These are phyloP conservation scores for Silene conica DNA, from an alignment of 148 eudicot genomes.

Conservation along the genomic window DNA sequence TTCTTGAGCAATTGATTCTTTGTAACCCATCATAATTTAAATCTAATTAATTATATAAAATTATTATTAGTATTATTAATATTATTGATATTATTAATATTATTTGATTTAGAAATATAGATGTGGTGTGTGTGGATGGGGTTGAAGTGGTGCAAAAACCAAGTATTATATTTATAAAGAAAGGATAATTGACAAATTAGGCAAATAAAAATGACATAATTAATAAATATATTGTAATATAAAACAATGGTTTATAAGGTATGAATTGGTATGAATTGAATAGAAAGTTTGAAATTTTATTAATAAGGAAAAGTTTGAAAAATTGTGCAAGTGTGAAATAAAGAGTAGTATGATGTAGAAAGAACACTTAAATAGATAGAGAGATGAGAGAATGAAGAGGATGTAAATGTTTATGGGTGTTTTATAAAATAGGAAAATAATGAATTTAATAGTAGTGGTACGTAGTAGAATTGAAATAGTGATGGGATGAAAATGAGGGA, in stretches of 20 bases:
- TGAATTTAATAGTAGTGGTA: conserved; percentile 16
- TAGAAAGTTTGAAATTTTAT: background rate
- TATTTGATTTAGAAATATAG: background rate
- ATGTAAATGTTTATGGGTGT: conserved; percentile 17
- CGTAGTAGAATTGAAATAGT: background rate
- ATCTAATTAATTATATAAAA: conserved; percentile 16
- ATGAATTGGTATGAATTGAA: background rate
- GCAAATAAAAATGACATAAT: background rate
- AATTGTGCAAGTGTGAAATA: conserved; percentile 22
- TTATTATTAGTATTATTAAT: background rate
- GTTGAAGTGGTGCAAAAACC: conserved; percentile 19
- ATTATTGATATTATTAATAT: background rate
- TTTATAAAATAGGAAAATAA: conserved; percentile 18
- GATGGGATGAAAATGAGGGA: too few species aligned
- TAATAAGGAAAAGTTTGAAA: conserved; percentile 7
- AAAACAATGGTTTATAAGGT: conserved; percentile 1
- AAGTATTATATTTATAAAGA: background rate
- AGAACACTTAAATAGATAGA: conserved; percentile 23
- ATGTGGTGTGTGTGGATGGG: conserved; percentile 12
- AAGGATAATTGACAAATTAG: background rate
- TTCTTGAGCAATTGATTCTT: conserved; percentile 32
- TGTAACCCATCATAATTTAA: conserved; percentile 41
- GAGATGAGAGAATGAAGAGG: conserved; percentile 18
- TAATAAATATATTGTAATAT: background rate
- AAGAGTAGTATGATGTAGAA: conserved; percentile 16